Evolutionary conservation across 805 yeast species (phyloP).

Genomic region (Saccharomycopsis selenospora): DNA sequence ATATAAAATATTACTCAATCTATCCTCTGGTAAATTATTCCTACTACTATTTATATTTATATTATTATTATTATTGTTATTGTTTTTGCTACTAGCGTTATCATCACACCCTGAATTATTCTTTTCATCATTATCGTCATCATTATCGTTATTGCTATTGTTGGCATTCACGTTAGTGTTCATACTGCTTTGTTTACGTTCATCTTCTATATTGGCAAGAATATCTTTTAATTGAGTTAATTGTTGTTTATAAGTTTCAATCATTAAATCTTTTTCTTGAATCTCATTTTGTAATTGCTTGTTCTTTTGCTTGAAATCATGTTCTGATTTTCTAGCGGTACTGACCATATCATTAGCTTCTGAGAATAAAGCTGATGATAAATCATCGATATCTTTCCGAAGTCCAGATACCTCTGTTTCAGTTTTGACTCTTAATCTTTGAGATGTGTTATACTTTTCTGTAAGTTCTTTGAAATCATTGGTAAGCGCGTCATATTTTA

Average conservation of each 20-base stretch:
- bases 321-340: constrained; percentile 62
- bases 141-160: constrained; percentile 20
- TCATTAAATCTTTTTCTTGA: constrained; percentile 60
- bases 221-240: constrained; percentile 55
- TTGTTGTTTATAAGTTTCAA: constrained; percentile 61
- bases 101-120: constrained; percentile 17
- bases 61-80: neutral
- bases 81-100: constrained; percentile 9
- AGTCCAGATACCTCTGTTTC: constrained; percentile 53
- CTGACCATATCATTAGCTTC: constrained; percentile 85
- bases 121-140: constrained; percentile 4
- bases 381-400: constrained; percentile 70
- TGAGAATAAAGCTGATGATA: constrained; percentile 67
- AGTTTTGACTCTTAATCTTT: constrained; percentile 30
- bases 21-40: too few relatives aligned
- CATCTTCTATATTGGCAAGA: constrained; percentile 45
- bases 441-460: constrained; percentile 15
- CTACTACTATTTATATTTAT: too few relatives aligned
- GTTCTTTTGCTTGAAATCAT: constrained; percentile 53
- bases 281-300: constrained; percentile 45
- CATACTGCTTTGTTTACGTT: constrained; percentile 17
- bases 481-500: constrained; percentile 16
- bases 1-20: constrained; percentile 25
- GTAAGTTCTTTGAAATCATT: constrained; percentile 18
- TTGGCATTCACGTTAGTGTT: neutral